Conservation (phyloP, 202 grass and related monocot genomes). For the Alloteropsis angusta region DNA sequence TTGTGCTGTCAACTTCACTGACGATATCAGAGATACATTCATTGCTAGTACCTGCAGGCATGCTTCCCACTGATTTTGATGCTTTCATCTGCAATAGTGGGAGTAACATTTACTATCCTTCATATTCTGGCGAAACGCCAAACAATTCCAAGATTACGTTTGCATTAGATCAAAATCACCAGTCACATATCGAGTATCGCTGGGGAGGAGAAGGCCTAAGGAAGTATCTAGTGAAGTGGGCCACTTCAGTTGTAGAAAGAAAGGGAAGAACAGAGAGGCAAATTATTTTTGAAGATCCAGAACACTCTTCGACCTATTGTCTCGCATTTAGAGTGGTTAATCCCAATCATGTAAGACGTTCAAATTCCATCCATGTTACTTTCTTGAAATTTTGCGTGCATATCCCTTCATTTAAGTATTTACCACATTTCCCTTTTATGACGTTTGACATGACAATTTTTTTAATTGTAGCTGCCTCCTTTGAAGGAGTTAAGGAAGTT, state of each 20-base stretch:
- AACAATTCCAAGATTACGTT: constrained; percentile 54
- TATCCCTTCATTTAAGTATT: not conserved
- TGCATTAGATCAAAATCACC: constrained; percentile 76
- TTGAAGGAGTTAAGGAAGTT: constrained; percentile 72
- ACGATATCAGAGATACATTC: constrained; percentile 78
- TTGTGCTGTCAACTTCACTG: constrained; percentile 76
- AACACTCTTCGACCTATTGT: constrained; percentile 81
- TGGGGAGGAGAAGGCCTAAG: constrained; percentile 96
- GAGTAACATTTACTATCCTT: constrained; percentile 86
- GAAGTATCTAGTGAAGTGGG: constrained; percentile 93
- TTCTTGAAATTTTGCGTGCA: not conserved
- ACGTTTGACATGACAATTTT: constrained; percentile 13
- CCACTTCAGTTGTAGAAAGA: constrained; percentile 55
- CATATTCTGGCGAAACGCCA: constrained; percentile 47
- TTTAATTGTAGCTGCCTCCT: constrained; percentile 45
- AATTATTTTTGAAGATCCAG: constrained; percentile 82
- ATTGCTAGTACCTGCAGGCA: constrained; percentile 53
- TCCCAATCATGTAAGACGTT: constrained; percentile 62
- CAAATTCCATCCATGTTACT: not conserved
- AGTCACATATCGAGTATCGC: constrained; percentile 93
- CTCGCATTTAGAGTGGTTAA: constrained; percentile 86
- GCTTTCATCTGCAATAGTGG: constrained; percentile 93
- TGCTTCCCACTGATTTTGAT: constrained; percentile 82
- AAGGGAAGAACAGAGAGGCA: constrained; percentile 67
- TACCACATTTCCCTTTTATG: not conserved